Base-by-base conservation (phyloP, 305 asterid genomes). In the Fraxinus latifolia region DNA sequence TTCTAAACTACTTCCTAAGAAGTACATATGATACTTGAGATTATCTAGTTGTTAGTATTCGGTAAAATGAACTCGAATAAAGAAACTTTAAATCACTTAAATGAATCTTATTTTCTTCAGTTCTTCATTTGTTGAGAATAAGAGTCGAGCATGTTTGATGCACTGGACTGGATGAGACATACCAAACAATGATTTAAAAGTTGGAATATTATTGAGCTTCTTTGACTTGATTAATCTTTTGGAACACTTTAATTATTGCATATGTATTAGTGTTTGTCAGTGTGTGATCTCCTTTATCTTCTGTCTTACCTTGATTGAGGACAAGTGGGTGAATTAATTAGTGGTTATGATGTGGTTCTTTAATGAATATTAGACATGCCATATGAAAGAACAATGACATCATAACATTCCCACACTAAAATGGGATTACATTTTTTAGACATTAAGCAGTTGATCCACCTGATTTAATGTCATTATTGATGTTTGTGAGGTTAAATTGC, bases 261-360 rank as follows among this genome's bases (percentile, higher is more conserved):
- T 68, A 29, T 68, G 74, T 14, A 27, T 25, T 68, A 29, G 74
- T 83, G 86, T 83, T 80, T 27, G 84, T 80, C 83, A 44, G 47
- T 11, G 36, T 33, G 33, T 58, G 39, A 65, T 65, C 34, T 62
- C 76, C 77, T 77, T 7, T 3, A 68, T 85, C 36, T 55, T 0
- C 5, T 34, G 27, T 74, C 2, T 47, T 36, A n/a, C 19, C 31
- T 23, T 60, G 34, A 31, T 58, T 73, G 15, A 33, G 9, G 65
- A 21, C 33, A 3, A 23, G 36, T 27, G 3, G 60, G 11, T 2
- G 27, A 39, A 79, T 19, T 34, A 33, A 47, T 47, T 12, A 8
- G 37, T 14, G 42, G 7, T 1, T 19, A 44, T 78, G 36, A 44
- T 50, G 75, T 50, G 78, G 21, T 50, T 50, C 37, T 71, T 77